Conservation (phyloP, 176 grass and related monocot species). For the Juncus inflexus region DNA sequence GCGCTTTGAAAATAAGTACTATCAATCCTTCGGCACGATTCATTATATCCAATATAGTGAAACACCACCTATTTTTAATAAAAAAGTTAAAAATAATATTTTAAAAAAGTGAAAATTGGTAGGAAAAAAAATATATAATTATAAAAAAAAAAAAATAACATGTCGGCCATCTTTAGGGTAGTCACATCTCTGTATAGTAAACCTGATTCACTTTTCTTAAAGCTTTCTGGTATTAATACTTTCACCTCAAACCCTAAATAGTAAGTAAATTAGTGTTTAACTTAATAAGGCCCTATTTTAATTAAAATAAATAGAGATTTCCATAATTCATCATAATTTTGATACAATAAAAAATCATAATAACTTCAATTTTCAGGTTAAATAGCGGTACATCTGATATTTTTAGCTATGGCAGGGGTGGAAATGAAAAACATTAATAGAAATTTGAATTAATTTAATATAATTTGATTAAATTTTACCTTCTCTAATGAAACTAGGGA, state of each 20-base stretch:
- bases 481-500: conserved; percentile 91
- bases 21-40: conserved; percentile 95
- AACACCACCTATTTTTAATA: conserved; percentile 56
- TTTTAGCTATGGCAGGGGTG: too few relatives aligned
- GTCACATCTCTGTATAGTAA: conserved; percentile 75
- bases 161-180: conserved; percentile 98
- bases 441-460: neutral
- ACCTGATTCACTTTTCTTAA: conserved; percentile 60
- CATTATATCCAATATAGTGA: conserved; percentile 91
- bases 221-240: conserved; percentile 79
- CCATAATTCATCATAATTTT: too few relatives aligned
- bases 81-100: conserved; percentile 21
- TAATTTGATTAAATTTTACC: conserved; percentile 35
- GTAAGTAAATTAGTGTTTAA: too few relatives aligned
- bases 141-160: conserved; percentile 40
- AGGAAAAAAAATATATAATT: neutral
- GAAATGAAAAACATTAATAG: too few relatives aligned
- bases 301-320: too few relatives aligned
- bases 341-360: too few relatives aligned
- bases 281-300: too few relatives aligned
- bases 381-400: too few relatives aligned
- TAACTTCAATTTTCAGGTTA: too few relatives aligned
- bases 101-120: too few relatives aligned
- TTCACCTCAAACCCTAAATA: conserved; percentile 89
- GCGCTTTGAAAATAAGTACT: conserved; percentile 88